Conservation (phyloP, 805 yeast genomes). For the Ogataea henricii region DNA sequence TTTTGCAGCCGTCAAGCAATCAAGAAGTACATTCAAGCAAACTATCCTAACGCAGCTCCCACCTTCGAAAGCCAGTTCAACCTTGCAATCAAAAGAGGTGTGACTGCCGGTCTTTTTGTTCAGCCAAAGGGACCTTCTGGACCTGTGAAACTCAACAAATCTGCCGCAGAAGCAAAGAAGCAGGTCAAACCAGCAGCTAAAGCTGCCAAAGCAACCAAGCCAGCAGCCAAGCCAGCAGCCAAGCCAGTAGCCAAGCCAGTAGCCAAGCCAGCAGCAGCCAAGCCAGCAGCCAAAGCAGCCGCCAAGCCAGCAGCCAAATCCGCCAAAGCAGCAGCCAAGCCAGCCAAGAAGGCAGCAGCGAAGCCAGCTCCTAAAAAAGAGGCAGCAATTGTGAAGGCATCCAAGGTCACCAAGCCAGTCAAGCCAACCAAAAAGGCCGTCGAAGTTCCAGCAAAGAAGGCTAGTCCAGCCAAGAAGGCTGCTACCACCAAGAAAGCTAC, state of each 20-base stretch:
- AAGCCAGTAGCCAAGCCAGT: constrained; percentile 18
- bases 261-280: constrained; percentile 29
- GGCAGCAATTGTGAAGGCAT: constrained; percentile 28
- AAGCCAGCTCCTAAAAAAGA: constrained; percentile 33
- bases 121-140: constrained; percentile 94
- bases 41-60: constrained; percentile 56
- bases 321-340: constrained; percentile 24
- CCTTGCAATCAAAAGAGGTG: constrained; percentile 77
- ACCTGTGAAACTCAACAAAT: constrained; percentile 68
- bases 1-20: constrained; percentile 72
- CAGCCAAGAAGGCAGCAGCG: constrained; percentile 27
- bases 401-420: constrained; percentile 13
- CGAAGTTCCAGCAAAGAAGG: constrained; percentile 17
- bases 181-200: constrained; percentile 31
- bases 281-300: constrained; percentile 29
- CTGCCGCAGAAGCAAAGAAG: constrained; percentile 30
- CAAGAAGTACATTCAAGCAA: constrained; percentile 75
- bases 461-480: constrained; percentile 30
- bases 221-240: constrained; percentile 34
- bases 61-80: constrained; percentile 79
- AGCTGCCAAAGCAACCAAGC: constrained; percentile 7
- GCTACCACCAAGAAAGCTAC: constrained; percentile 30
- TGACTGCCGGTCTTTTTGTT: constrained; percentile 68
- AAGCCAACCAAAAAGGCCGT: constrained; percentile 28
- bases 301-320: constrained; percentile 18